Evolutionary conservation across 2,329 filamentous ascomycete species (phyloP).

Genomic region (Trichophaea hybrida): DNA sequence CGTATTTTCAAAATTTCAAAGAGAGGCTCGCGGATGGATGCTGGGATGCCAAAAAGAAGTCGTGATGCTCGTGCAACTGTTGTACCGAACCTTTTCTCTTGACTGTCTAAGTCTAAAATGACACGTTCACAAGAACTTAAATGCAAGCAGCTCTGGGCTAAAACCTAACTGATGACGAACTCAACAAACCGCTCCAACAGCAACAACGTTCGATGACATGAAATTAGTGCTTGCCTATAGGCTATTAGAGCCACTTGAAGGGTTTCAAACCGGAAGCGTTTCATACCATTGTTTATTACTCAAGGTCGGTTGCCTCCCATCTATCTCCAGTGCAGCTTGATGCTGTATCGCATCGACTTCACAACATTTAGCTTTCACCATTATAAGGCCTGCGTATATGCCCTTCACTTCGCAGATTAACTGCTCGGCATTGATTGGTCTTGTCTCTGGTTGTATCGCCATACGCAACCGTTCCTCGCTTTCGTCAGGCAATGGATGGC

Average conservation of each 20-base stretch:
- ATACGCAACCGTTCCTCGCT: constrained; percentile 30
- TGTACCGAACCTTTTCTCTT: too few relatives aligned
- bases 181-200: too few relatives aligned
- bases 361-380: constrained; percentile 79
- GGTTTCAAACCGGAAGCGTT: not conserved
- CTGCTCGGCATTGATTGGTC: constrained; percentile 61
- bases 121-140: too few relatives aligned
- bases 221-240: constrained; percentile 64
- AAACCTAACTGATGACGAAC: too few relatives aligned
- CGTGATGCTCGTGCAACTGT: constrained; percentile 75
- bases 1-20: constrained; percentile 46
- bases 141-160: too few relatives aligned
- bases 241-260: not conserved
- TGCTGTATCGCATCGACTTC: constrained; percentile 57
- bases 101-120: too few relatives aligned
- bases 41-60: constrained; percentile 75
- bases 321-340: constrained; percentile 32
- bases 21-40: constrained; percentile 62
- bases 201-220: constrained; percentile 58
- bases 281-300: constrained; percentile 29
- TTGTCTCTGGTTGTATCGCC: constrained; percentile 46
- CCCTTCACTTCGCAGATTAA: constrained; percentile 67
- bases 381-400: constrained; percentile 68
- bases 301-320: constrained; percentile 31
- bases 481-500: not conserved